Evolutionary conservation across 2,329 filamentous ascomycete species (phyloP).

Genomic region (Penicillium sp.): DNA sequence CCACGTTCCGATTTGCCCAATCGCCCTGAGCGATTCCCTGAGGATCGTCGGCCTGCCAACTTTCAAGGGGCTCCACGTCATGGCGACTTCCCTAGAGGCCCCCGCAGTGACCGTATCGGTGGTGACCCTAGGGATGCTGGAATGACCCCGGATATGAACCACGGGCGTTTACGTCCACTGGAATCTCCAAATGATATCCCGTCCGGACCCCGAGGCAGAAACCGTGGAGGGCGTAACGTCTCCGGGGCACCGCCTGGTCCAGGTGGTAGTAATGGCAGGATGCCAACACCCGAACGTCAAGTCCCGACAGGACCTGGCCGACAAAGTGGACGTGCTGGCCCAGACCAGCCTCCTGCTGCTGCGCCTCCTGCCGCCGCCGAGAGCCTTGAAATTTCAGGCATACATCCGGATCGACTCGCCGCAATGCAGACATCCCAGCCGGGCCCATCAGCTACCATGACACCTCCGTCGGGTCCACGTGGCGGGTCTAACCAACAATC

Average conservation of each 20-base stretch:
- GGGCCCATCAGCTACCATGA: constrained; percentile 25
- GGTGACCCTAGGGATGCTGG: constrained; percentile 40
- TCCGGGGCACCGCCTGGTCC: constrained; percentile 24
- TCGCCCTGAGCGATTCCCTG: constrained; percentile 39
- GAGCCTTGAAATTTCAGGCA: constrained; percentile 42
- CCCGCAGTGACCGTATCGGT: constrained; percentile 46
- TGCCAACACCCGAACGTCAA: constrained; percentile 37
- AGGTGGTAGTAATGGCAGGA: constrained; percentile 21
- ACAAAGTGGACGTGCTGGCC: constrained; percentile 35
- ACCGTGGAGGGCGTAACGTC: constrained; percentile 24
- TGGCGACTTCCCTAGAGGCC: constrained; percentile 54
- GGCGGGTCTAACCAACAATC: constrained; percentile 38
- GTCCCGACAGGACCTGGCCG: constrained; percentile 46
- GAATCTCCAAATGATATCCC: constrained; percentile 47
- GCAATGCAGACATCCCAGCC: constrained; percentile 32
- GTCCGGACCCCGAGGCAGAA: constrained; percentile 52
- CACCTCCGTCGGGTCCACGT: constrained; percentile 44
- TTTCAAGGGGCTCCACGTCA: constrained; percentile 33
- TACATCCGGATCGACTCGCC: constrained; percentile 55
- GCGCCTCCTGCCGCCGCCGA: constrained; percentile 34
- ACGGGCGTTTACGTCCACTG: constrained; percentile 47
- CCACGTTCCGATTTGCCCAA: constrained; percentile 31
- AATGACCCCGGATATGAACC: constrained; percentile 42
- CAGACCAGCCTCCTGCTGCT: constrained; percentile 31
- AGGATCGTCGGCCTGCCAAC: constrained; percentile 35